Percentiles rank a stretch among this genome's conserved stretches.
Evolutionary conservation across 768 basidiomycete species (phyloP).

Genomic region (Termitomyces sp.): DNA sequence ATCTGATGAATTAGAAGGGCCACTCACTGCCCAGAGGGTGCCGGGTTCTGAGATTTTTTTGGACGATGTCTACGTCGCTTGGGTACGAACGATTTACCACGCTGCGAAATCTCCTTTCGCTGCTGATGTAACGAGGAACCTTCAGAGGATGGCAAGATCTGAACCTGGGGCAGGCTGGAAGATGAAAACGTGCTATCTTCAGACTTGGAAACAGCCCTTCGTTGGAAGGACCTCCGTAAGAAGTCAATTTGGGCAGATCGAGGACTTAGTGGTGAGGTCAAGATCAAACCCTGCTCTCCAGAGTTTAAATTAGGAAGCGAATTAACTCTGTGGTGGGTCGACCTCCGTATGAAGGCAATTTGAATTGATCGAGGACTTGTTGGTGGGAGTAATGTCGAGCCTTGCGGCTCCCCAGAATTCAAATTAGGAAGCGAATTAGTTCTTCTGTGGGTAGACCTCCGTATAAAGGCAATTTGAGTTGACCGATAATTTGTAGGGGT

Average conservation of each 20-base stretch:
- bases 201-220: not conserved
- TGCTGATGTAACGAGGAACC: too few relatives aligned
- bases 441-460: not conserved
- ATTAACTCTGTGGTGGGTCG: not conserved
- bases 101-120: not conserved
- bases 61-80: not conserved
- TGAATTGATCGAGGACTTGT: not conserved
- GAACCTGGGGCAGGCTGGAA: not conserved
- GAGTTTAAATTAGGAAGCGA: not conserved
- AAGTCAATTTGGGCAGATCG: not conserved
- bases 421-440: not conserved
- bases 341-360: not conserved
- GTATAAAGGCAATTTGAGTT: not conserved
- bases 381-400: not conserved
- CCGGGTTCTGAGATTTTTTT: not conserved
- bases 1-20: not conserved
- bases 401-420: not conserved
- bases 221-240: not conserved
- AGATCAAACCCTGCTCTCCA: not conserved
- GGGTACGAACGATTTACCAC: not conserved
- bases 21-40: not conserved
- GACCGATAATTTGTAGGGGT: not conserved
- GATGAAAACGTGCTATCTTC: not conserved
- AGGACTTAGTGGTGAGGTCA: not conserved
- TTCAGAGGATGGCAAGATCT: not conserved